Base-by-base conservation (phyloP, 2,329 filamentous ascomycete species). In the Xylogone sp. region DNA sequence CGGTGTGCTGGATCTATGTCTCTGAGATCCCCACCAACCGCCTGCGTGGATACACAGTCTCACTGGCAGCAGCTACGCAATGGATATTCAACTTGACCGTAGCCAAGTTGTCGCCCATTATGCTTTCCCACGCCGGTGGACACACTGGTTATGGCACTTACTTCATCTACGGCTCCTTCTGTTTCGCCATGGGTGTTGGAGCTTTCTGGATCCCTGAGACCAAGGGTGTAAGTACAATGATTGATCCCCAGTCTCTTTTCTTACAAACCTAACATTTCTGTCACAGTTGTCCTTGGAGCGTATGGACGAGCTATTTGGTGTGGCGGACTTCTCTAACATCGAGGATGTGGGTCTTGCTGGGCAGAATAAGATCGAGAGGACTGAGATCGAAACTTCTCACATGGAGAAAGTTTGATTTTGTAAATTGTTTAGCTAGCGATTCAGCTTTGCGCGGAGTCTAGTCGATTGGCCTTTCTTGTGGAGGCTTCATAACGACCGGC, bases 51-150 rank as follows among this genome's bases (percentile, higher is more conserved):
- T 70, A 86, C 57, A 88, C 88, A 61, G 85, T 89, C 6, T 78
- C 84, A 1, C 73, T 89, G 45, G 85, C 78, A 0, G 84, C 86
- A 1, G 82, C 81, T 1, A 87, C 82, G 0, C 84, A 89, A 61
- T 88, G 85, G 85, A 67, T 89, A 3, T 88, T 89, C 68, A 90
- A 90, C 64, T 87, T 89, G 54, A 79, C 88, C 9, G 82, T 89
- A 51, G 85, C 86, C 1, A 72, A 83, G 52, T 82, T 83, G 29
- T 83, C 85, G 3, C 81, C 85, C 2, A 82, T 79, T 45, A 88
- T 89, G 85, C 74, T 88, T 61, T 74, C 74, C 69, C 78, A 70
- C 13, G 73, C 76, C n/a, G 34, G 34, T 61, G 73, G 72, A 19
- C 56, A 65, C 21, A 65, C 65, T 21, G 71, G 72, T 5, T 75